phyloP scores from a whole-genome alignment of 2,329 filamentous ascomycete species.

The Neospermospora avenae region DNA sequence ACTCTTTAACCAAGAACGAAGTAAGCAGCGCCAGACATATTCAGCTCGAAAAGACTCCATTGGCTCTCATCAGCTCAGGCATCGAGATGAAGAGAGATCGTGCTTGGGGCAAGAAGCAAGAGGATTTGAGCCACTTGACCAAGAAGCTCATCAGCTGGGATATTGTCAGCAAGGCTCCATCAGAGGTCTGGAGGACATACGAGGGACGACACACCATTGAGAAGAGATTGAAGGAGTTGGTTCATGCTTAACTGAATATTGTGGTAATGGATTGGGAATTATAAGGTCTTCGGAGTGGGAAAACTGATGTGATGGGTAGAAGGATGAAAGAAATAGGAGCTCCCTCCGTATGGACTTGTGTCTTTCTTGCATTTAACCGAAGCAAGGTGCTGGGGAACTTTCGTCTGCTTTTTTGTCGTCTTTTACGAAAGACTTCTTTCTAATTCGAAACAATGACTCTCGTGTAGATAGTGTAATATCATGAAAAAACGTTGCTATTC shows the following conservation, averaged over 20 bases:
- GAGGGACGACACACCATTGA: slow-evolving; percentile 75
- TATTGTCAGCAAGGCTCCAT: slow-evolving; percentile 77
- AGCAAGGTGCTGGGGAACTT: slow-evolving; percentile 6
- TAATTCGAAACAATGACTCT: slow-evolving; percentile 3
- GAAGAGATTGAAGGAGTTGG: slow-evolving; percentile 69
- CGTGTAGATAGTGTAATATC: not conserved
- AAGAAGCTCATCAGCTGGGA: slow-evolving; percentile 80
- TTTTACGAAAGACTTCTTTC: not conserved
- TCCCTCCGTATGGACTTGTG: not conserved
- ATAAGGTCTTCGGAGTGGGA: not conserved
- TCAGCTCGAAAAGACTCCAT: slow-evolving; percentile 69
- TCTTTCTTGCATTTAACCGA: not conserved
- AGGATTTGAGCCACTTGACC: slow-evolving; percentile 78
- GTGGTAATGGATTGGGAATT: not conserved
- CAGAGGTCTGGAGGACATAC: slow-evolving; percentile 77
- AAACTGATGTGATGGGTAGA: not conserved
- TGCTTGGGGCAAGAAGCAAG: slow-evolving; percentile 80
- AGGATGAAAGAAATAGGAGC: not conserved
- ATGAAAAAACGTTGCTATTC: too few species aligned
- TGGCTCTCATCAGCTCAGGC: slow-evolving; percentile 82
- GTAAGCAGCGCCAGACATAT: slow-evolving; percentile 75
- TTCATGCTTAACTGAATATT: slow-evolving; percentile 35
- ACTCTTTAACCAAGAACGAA: slow-evolving; percentile 80
- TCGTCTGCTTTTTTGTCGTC: not conserved
- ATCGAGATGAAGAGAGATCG: slow-evolving; percentile 61